These are phyloP conservation scores for Scheffersomyces spartinae DNA, from an alignment of 805 yeast species.

Conservation along the genomic window DNA sequence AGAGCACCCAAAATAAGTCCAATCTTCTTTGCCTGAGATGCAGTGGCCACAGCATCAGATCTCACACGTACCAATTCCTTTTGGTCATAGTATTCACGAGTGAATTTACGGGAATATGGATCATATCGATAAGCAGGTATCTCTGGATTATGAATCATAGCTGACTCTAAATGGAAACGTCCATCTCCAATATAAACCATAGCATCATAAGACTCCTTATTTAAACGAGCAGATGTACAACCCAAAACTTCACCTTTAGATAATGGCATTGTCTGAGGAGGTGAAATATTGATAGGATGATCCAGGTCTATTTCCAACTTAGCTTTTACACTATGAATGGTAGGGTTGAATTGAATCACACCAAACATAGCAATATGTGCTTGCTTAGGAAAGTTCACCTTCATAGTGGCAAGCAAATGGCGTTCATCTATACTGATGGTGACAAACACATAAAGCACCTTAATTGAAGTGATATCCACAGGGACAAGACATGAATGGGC, in stretches of 20 bases:
- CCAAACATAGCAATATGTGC: slow-evolving; percentile 76
- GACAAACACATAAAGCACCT: slow-evolving; percentile 90
- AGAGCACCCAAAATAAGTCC: slow-evolving; percentile 88
- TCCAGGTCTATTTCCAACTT: slow-evolving; percentile 34
- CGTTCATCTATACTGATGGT: slow-evolving; percentile 80
- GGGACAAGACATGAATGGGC: slow-evolving; percentile 98
- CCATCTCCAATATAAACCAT: slow-evolving; percentile 96
- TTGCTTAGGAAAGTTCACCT: slow-evolving; percentile 55
- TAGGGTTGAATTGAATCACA: slow-evolving; percentile 94
- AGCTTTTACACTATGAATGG: slow-evolving; percentile 68
- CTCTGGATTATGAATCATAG: slow-evolving; percentile 94
- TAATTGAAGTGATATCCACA: slow-evolving; percentile 80
- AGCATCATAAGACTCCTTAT: slow-evolving; percentile 52
- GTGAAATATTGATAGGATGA: slow-evolving; percentile 47
- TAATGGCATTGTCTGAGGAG: slow-evolving; percentile 88
- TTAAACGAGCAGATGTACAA: slow-evolving; percentile 82
- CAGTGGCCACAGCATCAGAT: slow-evolving; percentile 58
- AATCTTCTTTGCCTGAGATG: slow-evolving; percentile 48
- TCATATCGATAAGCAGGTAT: slow-evolving; percentile 91
- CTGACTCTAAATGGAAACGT: slow-evolving; percentile 85
- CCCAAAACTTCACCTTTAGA: slow-evolving; percentile 96
- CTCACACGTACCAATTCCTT: slow-evolving; percentile 68
- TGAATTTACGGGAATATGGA: slow-evolving; percentile 87
- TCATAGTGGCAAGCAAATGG: slow-evolving; percentile 69
- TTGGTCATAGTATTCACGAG: slow-evolving; percentile 82